Evolutionary conservation across 2,329 filamentous ascomycete genomes (phyloP), one percentile per base, ranked within the genome.

Genomic region (Colletotrichum liaoningense): DNA sequence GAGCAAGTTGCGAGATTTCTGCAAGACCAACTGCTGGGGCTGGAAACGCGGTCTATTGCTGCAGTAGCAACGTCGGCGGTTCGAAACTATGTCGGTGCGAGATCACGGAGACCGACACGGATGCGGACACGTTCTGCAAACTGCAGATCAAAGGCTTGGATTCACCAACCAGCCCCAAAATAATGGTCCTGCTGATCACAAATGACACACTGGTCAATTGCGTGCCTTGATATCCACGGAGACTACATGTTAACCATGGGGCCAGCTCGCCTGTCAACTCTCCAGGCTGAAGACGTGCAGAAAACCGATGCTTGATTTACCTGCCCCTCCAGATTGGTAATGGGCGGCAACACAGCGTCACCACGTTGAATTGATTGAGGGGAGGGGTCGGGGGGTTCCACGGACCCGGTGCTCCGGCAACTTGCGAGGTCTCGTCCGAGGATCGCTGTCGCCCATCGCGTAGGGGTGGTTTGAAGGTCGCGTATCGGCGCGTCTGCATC

Each of bases 351-450:
- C 56, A 52, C 46, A 57, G 67, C 28, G 60, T 71, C 67, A 52
- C 56, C 56, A 35, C 33, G 28, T 52, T 62, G 35, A n/a, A 28
- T 54, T n/a, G 49, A 11, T 16, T n/a, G 59, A 52, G 60, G 46
- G 67, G 46, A 52, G 60, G 46, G 67, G 46, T 52, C 54, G 60
- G 62, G 46, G 22, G 60, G 60, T 73, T 54, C 67, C 56, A 57
- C 67, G 67, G 71, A 66, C 67, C 67, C 71, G 71, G 71, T 52
- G 60, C 67, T 70, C 67, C 60, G 71, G 67, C 19, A 38, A 55
- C 14, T 55, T 42, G 38, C 28, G 30, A 30, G n/a, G 22, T 30
- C 52, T 42, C n/a, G 14, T 64, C 57, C 54, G n/a, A 69, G 30
- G 67, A 60, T 73, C 70, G 54, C 67, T 59, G 56, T 35, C 26